Evolutionary conservation across 371 early-diverging fungal genomes (phyloP), one percentile per base, ranked within the genome.

Genomic region (Choanephora cucurbitarum): DNA sequence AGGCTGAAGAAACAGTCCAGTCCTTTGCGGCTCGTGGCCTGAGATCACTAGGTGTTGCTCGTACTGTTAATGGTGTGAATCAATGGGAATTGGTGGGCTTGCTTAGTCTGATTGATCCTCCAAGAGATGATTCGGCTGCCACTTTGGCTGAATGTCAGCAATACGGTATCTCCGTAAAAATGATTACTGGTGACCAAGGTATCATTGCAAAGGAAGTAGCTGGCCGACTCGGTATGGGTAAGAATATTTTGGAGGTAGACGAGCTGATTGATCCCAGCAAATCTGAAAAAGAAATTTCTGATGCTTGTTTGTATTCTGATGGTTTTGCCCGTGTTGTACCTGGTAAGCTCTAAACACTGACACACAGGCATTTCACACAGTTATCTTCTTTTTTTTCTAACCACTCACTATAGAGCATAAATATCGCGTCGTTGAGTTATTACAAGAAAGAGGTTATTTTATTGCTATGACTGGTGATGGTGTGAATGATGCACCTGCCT

Each of bases 181-280:
- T 95, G 93, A 90, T 94, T 62, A 94, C 94, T 17, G 96, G 94
- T 59, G 93, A 92, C 66, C 93, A 92, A 69, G 77, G 88, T 19
- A 86, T 91, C 39, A 91, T 95, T 64, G 92, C 93, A 40, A 85
- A 85, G 68, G 84, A 92, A 57, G 84, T 91, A 31, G 91, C 90
- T 48, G 79, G 77, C 47, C 73, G 84, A 62, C 73, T 84, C 21
- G 77, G 77, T 48, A 80, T 85, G 85, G 84, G 84, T 50, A 73
- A 75, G 56, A 69, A 76, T 33, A 83, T 87, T 68, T 78, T 82
- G 70, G 76, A 82, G 52, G 75, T 81, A 10, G 70, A 81, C 50
- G 89, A 90, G 49, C 73, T 92, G 37, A 73, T 75, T 52, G 80
- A 84, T 23, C 75, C 81, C 17, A 73, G 75, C 47, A 74, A 79